phyloP scores from a whole-genome alignment of 1,139 yeast species.

The Taphrina confusa region DNA sequence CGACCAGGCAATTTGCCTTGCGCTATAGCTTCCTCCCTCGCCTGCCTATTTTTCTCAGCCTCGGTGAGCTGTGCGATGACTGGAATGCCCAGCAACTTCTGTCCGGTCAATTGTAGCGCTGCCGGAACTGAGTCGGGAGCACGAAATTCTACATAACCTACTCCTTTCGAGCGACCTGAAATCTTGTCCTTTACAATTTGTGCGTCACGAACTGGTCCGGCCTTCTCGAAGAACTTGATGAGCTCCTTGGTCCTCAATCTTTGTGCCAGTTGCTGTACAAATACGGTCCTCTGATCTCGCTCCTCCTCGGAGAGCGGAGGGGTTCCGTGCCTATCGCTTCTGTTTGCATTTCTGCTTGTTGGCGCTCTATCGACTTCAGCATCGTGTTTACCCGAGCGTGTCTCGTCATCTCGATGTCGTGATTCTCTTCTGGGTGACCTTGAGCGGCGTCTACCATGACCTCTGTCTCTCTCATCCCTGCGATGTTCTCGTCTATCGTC shows the following conservation, averaged over 20 bases:
- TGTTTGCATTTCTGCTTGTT: background rate
- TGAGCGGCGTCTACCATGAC: constrained; percentile 31
- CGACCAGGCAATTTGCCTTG: constrained; percentile 19
- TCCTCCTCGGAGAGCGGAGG: constrained; percentile 42
- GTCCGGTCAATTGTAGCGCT: constrained; percentile 48
- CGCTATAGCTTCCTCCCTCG: constrained; percentile 40
- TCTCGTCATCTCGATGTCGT: constrained; percentile 18
- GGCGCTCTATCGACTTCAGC: constrained; percentile 30
- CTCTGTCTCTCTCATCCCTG: constrained; percentile 24
- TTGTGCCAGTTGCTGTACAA: constrained; percentile 49
- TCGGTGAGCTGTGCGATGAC: constrained; percentile 48
- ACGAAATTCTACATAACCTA: constrained; percentile 49
- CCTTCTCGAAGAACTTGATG: constrained; percentile 47
- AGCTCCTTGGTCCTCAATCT: constrained; percentile 46
- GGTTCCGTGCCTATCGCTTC: constrained; percentile 34
- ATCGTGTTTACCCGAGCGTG: background rate
- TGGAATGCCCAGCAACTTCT: constrained; percentile 47
- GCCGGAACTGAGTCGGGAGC: constrained; percentile 45
- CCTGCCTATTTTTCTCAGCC: constrained; percentile 48
- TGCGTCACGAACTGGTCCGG: constrained; percentile 47
- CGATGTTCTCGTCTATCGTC: constrained; percentile 28
- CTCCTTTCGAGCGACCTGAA: constrained; percentile 48
- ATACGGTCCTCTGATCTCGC: constrained; percentile 48
- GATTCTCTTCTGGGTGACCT: constrained; percentile 32
- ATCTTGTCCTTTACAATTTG: constrained; percentile 49